Conservation (phyloP, 1,284 basidiomycete genomes). For the Grifola frondosa region DNA sequence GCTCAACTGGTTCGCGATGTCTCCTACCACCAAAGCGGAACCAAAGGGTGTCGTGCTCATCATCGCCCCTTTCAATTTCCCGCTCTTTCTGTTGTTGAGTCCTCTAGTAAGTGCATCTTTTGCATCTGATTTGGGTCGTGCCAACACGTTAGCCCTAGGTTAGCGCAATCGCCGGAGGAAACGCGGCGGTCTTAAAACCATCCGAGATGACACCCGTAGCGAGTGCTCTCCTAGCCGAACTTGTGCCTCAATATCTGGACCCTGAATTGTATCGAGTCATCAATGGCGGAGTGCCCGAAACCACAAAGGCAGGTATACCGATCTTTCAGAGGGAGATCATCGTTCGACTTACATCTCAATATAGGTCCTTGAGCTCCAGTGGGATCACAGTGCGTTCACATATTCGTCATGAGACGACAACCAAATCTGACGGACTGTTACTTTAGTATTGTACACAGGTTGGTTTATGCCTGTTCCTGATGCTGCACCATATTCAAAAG, state of each 20-base stretch:
- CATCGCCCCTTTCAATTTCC: conserved; percentile 55
- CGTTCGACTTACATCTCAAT: neutral
- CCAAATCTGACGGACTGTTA: too few relatives aligned
- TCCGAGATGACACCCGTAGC: conserved; percentile 70
- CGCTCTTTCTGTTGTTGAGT: conserved; percentile 47
- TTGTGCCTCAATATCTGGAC: conserved; percentile 80
- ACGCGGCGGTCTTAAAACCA: conserved; percentile 70
- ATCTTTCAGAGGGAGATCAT: too few relatives aligned
- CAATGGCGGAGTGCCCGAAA: conserved; percentile 71
- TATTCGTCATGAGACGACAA: too few relatives aligned
- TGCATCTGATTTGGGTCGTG: too few relatives aligned
- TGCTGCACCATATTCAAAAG: neutral
- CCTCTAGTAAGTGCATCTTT: conserved; percentile 62
- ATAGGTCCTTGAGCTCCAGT: conserved; percentile 71
- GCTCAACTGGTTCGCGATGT: conserved; percentile 52
- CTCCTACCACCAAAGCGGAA: conserved; percentile 67
- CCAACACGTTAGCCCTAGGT: too few relatives aligned
- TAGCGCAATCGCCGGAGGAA: conserved; percentile 76
- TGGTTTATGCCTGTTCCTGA: conserved; percentile 11
- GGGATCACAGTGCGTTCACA: conserved; percentile 79
- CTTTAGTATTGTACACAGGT: conserved; percentile 58
- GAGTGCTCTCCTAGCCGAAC: conserved; percentile 67
- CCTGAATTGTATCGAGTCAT: conserved; percentile 66
- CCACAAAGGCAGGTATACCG: conserved; percentile 60
- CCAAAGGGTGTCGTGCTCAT: conserved; percentile 74